Evolutionary conservation across 108 stramenopile species (phyloP).

Genomic region (Conticribra guillardii): DNA sequence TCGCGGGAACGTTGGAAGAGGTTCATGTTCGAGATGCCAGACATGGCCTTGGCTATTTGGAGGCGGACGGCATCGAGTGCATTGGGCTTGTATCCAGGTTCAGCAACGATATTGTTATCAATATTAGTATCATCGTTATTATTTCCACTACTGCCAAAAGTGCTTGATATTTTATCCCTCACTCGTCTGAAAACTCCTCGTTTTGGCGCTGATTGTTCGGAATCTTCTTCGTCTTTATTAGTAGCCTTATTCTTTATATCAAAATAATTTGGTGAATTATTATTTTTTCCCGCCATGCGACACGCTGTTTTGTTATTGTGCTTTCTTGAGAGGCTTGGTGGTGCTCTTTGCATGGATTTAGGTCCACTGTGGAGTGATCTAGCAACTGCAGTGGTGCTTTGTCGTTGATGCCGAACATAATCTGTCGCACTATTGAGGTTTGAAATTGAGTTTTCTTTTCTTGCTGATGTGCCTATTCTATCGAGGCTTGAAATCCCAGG

Average conservation of each 20-base stretch:
- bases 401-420: too few relatives aligned
- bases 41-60: slow-evolving; percentile 43
- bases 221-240: slow-evolving; percentile 5
- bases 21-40: slow-evolving; percentile 29
- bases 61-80: slow-evolving; percentile 35
- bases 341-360: too few relatives aligned
- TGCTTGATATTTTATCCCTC: slow-evolving; percentile 35
- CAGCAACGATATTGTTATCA: slow-evolving; percentile 11
- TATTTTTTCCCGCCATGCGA: slow-evolving; percentile 10
- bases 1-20: slow-evolving; percentile 37
- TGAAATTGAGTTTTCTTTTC: too few relatives aligned
- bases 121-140: slow-evolving; percentile 1
- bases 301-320: too few relatives aligned
- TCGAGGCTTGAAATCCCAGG: too few relatives aligned
- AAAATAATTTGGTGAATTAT: slow-evolving; percentile 20
- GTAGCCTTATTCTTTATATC: background rate
- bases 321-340: too few relatives aligned
- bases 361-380: too few relatives aligned
- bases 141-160: slow-evolving; percentile 28
- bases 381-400: too few relatives aligned
- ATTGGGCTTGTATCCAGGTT: slow-evolving; percentile 31
- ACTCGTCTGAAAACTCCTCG: slow-evolving; percentile 35
- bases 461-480: too few relatives aligned
- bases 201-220: slow-evolving; percentile 15
- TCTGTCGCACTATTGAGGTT: too few relatives aligned